Conservation (phyloP, 179 eudicot genomes). For the Silene noctiflora region DNA sequence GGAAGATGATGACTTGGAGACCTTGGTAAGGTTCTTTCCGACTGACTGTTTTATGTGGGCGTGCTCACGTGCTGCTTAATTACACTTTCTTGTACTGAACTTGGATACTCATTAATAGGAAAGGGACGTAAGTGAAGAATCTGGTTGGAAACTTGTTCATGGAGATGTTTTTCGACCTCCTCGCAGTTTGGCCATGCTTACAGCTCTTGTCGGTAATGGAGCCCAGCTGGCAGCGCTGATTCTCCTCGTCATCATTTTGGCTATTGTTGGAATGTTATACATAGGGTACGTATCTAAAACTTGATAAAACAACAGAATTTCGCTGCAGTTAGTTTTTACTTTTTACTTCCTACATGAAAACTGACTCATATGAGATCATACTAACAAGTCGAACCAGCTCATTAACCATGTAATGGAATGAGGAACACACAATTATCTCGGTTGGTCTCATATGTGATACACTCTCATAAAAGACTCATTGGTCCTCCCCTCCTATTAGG, state of each 20-base stretch:
- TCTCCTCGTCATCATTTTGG: conserved; percentile 77
- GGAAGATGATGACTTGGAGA: conserved; percentile 94
- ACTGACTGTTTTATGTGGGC: conserved; percentile 6
- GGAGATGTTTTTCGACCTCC: conserved; percentile 96
- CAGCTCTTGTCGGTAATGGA: conserved; percentile 88
- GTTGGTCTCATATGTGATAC: too few species aligned
- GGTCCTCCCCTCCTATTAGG: too few species aligned
- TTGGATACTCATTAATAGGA: conserved; percentile 44
- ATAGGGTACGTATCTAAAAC: conserved; percentile 58
- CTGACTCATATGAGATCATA: neutral
- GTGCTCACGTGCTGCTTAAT: neutral
- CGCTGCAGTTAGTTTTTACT: neutral
- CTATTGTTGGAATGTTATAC: conserved; percentile 80
- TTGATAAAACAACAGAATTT: neutral
- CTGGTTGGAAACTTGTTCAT: conserved; percentile 98
- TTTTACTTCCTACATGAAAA: neutral
- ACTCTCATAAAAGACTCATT: too few species aligned
- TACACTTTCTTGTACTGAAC: conserved; percentile 18
- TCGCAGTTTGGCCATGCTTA: conserved; percentile 58
- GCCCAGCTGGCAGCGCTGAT: conserved; percentile 85
- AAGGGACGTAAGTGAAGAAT: conserved; percentile 88
- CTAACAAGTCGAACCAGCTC: neutral
- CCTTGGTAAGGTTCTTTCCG: conserved; percentile 49
- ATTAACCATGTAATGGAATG: neutral
- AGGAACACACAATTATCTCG: neutral